Evolutionary conservation across 192 early-diverging fungal genomes (phyloP), one percentile per base, ranked within the genome.

Genomic region (Mortierella hygrophila): DNA sequence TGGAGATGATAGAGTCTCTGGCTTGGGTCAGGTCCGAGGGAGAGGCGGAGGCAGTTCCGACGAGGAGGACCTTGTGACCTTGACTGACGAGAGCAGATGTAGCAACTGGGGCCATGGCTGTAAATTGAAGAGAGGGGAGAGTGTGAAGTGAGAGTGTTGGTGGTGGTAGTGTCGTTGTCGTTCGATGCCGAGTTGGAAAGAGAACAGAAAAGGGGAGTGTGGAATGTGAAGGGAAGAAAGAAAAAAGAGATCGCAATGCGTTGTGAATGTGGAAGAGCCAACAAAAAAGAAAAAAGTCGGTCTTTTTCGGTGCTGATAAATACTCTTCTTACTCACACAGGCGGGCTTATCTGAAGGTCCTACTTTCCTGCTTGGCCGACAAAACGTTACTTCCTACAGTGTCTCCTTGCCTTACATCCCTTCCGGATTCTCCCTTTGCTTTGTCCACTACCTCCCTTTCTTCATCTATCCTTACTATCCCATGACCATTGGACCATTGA

Each of bases 31-130:
- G 73, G 70, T 89, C 82, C 23, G 81, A 46, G 32, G 89, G 80
- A 29, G 89, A 88, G 35, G 88, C 83, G 2, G 89, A 82, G 47
- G 83, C 73, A 54, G 90, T 84, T 44, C 89, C 90, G 23, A 91
- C 89, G 74, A 91, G 76, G 5, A 92, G 78, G 44, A 91, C 76
- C 65, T 86, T 87, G 21, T 92, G 83, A 49, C 90, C 91, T 54
- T 80, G 90, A 84, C 49, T 88, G 81, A 89, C 79, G 46, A 77
- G 82, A 55, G 87, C 38, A 13, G 81, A 70, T 35, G 86, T 68
- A 65, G 78, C 75, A 32, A 80, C 74, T 10, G 79, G 84, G 40
- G 84, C 68, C 83, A 85, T 84, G 55, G 49, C 9, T 65, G 21
- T 38, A 71, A 26, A 54, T 16, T 52, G 49, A 52, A 10, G n/a